Percentiles rank a stretch among this genome's conserved stretches.
Conservation (phyloP, 2,329 filamentous ascomycete species). For the Diaporthe eres region DNA sequence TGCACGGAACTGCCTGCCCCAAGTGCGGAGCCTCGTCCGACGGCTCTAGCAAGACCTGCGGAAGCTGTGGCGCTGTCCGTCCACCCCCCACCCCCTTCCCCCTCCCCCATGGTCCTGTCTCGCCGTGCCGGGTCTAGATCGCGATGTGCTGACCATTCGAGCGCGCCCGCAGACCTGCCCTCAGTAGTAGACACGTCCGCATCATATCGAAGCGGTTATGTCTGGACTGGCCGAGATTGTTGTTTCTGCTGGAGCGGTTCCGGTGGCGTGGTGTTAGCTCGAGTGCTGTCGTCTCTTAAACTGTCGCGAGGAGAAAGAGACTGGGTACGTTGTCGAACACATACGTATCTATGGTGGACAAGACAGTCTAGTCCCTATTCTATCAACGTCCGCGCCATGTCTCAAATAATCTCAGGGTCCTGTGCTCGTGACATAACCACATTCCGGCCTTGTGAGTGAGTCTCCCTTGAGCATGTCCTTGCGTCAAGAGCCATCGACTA, state of each 20-base stretch:
- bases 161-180: conserved; percentile 49
- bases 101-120: not conserved
- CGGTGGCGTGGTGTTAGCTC: not conserved
- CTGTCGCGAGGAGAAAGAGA: not conserved
- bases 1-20: conserved; percentile 65
- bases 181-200: conserved; percentile 18
- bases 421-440: not conserved
- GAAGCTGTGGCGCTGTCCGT: conserved; percentile 70
- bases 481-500: not conserved
- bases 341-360: not conserved
- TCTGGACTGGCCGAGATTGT: not conserved
- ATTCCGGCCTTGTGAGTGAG: not conserved
- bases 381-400: conserved; percentile 15
- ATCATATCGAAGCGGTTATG: not conserved
- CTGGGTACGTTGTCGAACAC: not conserved
- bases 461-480: not conserved
- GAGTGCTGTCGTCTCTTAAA: not conserved
- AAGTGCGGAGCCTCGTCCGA: conserved; percentile 67
- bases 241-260: not conserved
- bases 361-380: conserved; percentile 5
- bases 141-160: not conserved
- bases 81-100: not conserved
- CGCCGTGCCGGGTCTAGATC: not conserved
- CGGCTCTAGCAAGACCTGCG: conserved; percentile 66
- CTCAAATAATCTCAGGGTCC: conserved; percentile 18